Conservation (phyloP, 441 rosid species). For the Erodium chrysanthum region DNA sequence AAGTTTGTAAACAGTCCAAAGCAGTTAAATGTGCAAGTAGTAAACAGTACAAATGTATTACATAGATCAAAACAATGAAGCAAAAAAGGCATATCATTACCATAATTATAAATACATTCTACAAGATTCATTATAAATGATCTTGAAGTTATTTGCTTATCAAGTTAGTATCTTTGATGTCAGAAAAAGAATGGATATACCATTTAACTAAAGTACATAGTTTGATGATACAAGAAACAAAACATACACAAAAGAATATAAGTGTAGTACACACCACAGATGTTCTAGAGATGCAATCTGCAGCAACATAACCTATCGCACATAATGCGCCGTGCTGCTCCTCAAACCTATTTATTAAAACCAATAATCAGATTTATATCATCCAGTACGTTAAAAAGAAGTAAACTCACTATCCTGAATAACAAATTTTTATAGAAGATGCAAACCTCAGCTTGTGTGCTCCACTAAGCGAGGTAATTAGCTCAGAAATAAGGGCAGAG, state of each 20-base stretch:
- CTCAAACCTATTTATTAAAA: slow-evolving; percentile 57
- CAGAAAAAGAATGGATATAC: background rate
- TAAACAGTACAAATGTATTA: too few species aligned
- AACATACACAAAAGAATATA: background rate
- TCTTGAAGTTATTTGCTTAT: background rate
- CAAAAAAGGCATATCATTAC: too few species aligned
- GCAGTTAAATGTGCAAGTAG: too few species aligned
- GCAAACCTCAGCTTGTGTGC: slow-evolving; percentile 55
- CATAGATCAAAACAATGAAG: too few species aligned
- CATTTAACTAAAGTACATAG: background rate
- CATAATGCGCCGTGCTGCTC: slow-evolving; percentile 68
- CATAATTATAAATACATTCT: background rate
- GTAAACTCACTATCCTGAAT: slow-evolving; percentile 6
- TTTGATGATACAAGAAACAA: background rate
- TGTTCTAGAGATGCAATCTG: slow-evolving; percentile 48
- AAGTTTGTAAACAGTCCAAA: too few species aligned
- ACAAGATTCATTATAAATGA: background rate
- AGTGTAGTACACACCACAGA: slow-evolving; percentile 50
- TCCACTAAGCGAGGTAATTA: slow-evolving; percentile 43
- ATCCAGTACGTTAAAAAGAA: background rate
- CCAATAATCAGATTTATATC: slow-evolving; percentile 14
- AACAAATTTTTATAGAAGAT: background rate
- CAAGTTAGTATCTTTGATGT: slow-evolving; percentile 1
- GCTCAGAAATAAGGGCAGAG: slow-evolving; percentile 51
- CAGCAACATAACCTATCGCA: slow-evolving; percentile 69